phyloP scores from a whole-genome alignment of 176 grass and related monocot species.

The Musa schizocarpa region DNA sequence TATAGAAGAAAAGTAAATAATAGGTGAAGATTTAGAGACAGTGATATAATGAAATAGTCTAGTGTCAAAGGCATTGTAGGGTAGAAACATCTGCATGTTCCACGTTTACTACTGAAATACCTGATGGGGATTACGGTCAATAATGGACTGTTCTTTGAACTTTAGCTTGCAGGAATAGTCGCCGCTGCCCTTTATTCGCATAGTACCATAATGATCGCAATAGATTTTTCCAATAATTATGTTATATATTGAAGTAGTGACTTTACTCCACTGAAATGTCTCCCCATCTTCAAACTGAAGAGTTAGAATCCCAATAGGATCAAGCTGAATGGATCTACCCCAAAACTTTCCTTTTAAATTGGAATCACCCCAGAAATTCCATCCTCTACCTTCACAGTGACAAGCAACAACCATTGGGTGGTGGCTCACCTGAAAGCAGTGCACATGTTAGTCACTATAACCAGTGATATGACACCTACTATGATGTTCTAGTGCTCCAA shows the following conservation, averaged over 20 bases:
- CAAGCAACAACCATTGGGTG: constrained; percentile 94
- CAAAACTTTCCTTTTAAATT: constrained; percentile 98
- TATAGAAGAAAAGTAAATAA: too few relatives aligned
- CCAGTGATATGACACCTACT: not conserved
- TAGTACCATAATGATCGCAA: constrained; percentile 94
- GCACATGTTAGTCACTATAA: constrained; percentile 11
- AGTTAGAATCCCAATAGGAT: constrained; percentile 82
- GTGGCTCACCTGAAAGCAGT: constrained; percentile 67
- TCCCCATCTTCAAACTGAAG: constrained; percentile 95
- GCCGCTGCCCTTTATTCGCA: constrained; percentile 80
- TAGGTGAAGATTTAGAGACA: too few relatives aligned
- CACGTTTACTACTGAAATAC: constrained; percentile 16
- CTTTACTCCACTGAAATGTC: constrained; percentile 94
- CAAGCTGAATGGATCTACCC: constrained; percentile 96
- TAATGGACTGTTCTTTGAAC: constrained; percentile 95
- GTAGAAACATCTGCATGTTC: not conserved
- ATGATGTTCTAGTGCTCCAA: not conserved
- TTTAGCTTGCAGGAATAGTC: constrained; percentile 96
- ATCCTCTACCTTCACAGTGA: constrained; percentile 83
- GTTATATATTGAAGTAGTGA: constrained; percentile 98
- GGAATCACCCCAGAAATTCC: constrained; percentile 89
- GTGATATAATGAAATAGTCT: not conserved
- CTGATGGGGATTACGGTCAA: constrained; percentile 88
- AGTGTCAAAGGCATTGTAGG: not conserved
- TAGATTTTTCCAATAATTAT: constrained; percentile 99